Evolutionary conservation across 2,329 filamentous ascomycete genomes (phyloP).

Genomic region (Microascus cirrosus): DNA sequence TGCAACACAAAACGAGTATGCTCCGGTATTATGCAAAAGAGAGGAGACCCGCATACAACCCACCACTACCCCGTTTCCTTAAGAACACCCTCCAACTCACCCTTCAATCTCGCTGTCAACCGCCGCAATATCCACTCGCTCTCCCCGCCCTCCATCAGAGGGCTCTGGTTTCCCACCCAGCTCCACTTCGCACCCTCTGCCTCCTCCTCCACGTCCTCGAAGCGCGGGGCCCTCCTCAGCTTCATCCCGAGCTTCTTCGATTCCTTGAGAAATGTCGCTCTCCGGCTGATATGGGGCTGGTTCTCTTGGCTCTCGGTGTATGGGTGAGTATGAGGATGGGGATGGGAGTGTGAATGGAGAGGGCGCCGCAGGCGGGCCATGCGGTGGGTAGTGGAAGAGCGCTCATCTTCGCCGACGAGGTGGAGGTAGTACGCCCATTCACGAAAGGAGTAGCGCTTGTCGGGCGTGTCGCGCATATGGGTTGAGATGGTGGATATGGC

Average conservation of each 20-base stretch:
- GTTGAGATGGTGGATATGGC: slow-evolving; percentile 56
- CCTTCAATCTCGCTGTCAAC: slow-evolving; percentile 45
- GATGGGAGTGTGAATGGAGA: not conserved
- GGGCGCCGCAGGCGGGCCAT: not conserved
- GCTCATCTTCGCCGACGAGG: slow-evolving; percentile 60
- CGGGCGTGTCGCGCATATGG: slow-evolving; percentile 46
- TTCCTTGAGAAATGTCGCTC: not conserved
- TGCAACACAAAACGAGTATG: not conserved
- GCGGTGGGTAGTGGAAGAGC: slow-evolving; percentile 35
- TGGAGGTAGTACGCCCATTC: slow-evolving; percentile 81
- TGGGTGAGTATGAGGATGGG: not conserved
- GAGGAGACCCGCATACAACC: too few species aligned
- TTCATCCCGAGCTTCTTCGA: slow-evolving; percentile 2
- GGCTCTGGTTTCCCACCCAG: slow-evolving; percentile 60
- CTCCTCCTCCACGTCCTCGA: not conserved
- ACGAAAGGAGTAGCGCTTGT: slow-evolving; percentile 62
- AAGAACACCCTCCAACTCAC: slow-evolving; percentile 29
- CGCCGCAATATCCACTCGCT: slow-evolving; percentile 63
- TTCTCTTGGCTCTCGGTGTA: not conserved
- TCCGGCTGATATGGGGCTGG: not conserved
- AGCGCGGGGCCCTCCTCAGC: not conserved
- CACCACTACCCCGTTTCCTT: not conserved
- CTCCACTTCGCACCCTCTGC: slow-evolving; percentile 7
- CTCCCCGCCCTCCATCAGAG: slow-evolving; percentile 59
- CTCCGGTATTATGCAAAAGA: too few species aligned